Base-by-base conservation (phyloP, 805 yeast species). In the Metschnikowia gelsemii region DNA sequence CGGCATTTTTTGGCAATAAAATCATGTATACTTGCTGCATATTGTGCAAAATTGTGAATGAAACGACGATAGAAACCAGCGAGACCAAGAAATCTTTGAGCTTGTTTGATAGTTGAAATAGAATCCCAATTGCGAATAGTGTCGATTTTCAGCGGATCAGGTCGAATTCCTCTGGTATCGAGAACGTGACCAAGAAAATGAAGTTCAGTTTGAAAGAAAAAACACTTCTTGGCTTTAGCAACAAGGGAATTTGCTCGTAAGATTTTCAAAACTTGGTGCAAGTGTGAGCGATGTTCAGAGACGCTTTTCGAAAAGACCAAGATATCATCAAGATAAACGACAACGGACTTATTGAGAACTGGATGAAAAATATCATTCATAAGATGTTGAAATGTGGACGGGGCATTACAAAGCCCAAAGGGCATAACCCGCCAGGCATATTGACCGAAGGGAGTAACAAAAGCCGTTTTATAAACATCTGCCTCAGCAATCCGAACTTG, bases 371-470 rank as follows among this genome's bases (percentile, higher is more conserved):
- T 24, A 6, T 31, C 21, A 13, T 40, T 36, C 48, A 40, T 44
- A 6, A 36, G 18, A 7, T 32, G 42, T 24, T 41, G 42, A 16
- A 44, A 41, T 3, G 42, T 41, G 2, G 45, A 26, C 11, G 45
- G 42, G 1, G 36, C 48, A 13, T 37, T 41, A 18, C 27, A 21
- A 6, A 44, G 29, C 2, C 48, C 48, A 25, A 40, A 44, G 2
- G 48, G 42, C 42, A 41, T 37, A 8, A 44, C 45, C 8, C 39
- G 27, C 42, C 48, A 44, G 3, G 35, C 38, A 23, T 40, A 36
- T 12, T 36, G 48, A 8, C 48, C 45, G 20, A 28, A 40, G 11
- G 45, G 48, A 2, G 48, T 44, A 16, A 21, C 35, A 30, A 40
- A 44, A 3, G 33, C 48, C 7, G 48, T 40, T 12, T 40, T 40